Base-by-base conservation (phyloP, 2,329 filamentous ascomycete genomes). In the Hypoxylon sp. region DNA sequence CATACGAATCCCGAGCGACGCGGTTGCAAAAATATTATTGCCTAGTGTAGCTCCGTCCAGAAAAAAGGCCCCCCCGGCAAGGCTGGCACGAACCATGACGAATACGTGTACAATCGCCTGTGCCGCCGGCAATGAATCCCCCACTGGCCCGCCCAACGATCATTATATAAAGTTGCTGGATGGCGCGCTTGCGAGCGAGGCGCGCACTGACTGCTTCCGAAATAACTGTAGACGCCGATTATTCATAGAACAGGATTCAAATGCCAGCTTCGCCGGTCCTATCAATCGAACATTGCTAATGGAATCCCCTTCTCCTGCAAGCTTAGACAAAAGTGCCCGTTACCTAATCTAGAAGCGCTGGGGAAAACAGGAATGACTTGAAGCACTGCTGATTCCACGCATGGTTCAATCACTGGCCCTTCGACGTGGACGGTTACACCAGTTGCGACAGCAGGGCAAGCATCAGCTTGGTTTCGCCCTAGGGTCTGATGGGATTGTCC, bases 381-480 rank as follows among this genome's bases (percentile, higher is more conserved):
- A 69, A 54, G 63, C 61, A 62, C 45, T 62, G 48, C 39, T 50
- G 47, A 65, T 61, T 62, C n/a, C 25, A 55, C 63, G 50, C 45
- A 67, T 57, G 51, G 57, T 52, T 48, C 62, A 60, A 47, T 37
- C 27, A 58, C 51, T 54, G 46, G 47, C 39, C 29, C 61, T 60
- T 52, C 61, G 32, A 65, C 64, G 25, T 63, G 65, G 58, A 65
- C 61, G 62, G 67, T 70, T 68, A 68, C 67, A 70, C 67, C 65
- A 68, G 67, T 70, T 68, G 67, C 65, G 65, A 70, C 67, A 67
- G 48, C 67, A 69, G 61, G 67, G 61, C 67, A 67, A 64, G 64
- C 67, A 69, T 69, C 64, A 67, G 67, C 65, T n/a, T 70, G 65
- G 65, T 70, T 70, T 70, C 61, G 61, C 67, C 61, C 65, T 68